Evolutionary conservation across 768 basidiomycete species (phyloP), one percentile per base, ranked within the genome.

Genomic region (Agaricus blazei): DNA sequence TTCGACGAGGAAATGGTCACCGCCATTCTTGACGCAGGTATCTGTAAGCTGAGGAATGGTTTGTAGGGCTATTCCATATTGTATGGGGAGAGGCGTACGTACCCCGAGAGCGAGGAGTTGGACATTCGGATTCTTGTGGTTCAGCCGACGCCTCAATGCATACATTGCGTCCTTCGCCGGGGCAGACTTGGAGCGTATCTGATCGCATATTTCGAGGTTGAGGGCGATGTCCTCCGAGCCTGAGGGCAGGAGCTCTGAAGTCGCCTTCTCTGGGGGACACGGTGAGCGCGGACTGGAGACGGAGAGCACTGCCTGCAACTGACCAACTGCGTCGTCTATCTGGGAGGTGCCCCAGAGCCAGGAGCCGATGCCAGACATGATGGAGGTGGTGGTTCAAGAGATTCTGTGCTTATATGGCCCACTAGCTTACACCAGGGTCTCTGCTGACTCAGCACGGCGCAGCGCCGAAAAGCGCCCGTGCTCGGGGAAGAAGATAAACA

Each of bases 111-210:
- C 83, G 56, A 94, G 75, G 29, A 95, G 75, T 70, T 94, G 93
- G 7, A 96, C 94, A 62, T 98, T 96, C 0, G 93, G 94, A 68
- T 99, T 99, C 81, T 89, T 90, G 72, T 96, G 91, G 64, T 87
- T 86, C 48, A 98, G 75, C 48, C 95, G 81, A 26, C 86, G 82
- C 71, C 93, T 93, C 65, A 99, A 76, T 19, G 88, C 83, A 56
- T 87, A 87, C 86, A 94, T 90, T 3, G 96, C 88, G 58, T 88
- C 85, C 71, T 88, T 89, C 15, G 95, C 85, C 15, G 82, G 80
- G 0, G 88, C 87, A 41, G 88, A 83, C 75, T 96, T 95, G 5
- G 92, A 92, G 52, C 94, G 84, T 67, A 99, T 94, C 70, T 95
- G 88, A 72, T 99, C 97, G 61, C 93, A 93, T 76, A 98, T 92